phyloP scores from a whole-genome alignment of 441 rosid species.

The Rhodomyrtus psidioides region DNA sequence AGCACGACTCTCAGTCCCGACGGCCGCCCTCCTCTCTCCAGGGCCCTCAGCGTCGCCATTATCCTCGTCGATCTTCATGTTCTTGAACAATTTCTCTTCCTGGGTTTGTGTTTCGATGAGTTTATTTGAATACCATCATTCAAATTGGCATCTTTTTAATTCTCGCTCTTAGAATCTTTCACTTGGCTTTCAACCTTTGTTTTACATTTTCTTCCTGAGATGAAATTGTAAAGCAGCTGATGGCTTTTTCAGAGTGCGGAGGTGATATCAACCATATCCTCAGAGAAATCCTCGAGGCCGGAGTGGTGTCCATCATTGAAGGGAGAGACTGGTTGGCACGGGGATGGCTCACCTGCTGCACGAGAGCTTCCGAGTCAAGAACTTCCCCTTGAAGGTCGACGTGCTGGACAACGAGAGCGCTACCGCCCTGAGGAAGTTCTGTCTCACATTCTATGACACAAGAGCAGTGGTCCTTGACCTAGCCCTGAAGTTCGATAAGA shows the following conservation, averaged over 20 bases:
- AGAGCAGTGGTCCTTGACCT: slow-evolving; percentile 79
- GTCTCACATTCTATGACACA: slow-evolving; percentile 86
- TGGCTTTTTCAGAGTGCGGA: slow-evolving; percentile 56
- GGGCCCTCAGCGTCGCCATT: too few species aligned
- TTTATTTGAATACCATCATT: too few species aligned
- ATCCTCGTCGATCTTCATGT: too few species aligned
- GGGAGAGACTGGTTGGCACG: slow-evolving; percentile 61
- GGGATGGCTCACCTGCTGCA: slow-evolving; percentile 86
- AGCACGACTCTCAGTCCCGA: too few species aligned
- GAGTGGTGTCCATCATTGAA: slow-evolving; percentile 51
- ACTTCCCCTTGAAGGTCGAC: slow-evolving; percentile 54
- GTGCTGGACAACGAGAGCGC: slow-evolving; percentile 73
- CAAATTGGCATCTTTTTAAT: too few species aligned
- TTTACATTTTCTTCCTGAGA: neutral
- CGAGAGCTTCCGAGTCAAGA: slow-evolving; percentile 72
- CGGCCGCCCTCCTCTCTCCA: too few species aligned
- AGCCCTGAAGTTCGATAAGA: slow-evolving; percentile 72
- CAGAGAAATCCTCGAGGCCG: slow-evolving; percentile 57
- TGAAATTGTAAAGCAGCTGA: neutral
- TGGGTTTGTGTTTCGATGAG: too few species aligned
- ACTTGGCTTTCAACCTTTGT: too few species aligned
- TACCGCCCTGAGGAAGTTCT: slow-evolving; percentile 74
- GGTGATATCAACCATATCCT: slow-evolving; percentile 82
- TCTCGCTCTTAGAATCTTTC: too few species aligned
- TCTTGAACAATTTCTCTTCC: too few species aligned